Evolutionary conservation across 805 yeast species (phyloP), one percentile per base, ranked within the genome.

Genomic region (Nakazawaea anatomiae): DNA sequence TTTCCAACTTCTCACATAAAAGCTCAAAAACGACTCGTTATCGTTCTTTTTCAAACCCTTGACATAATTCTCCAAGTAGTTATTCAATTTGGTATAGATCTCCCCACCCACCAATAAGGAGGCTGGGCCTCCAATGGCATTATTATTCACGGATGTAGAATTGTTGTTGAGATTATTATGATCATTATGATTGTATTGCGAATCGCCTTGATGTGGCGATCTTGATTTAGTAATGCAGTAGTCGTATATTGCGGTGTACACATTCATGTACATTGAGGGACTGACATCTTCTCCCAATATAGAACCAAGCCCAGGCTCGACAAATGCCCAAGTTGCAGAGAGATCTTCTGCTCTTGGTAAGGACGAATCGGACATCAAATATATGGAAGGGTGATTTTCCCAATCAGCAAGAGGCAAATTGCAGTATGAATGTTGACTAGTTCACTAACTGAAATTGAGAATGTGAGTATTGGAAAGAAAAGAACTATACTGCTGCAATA

Each of bases 191-290:
- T 56, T 55, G 36, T 58, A 58, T 35, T 51, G 47, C 11, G 44
- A 51, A 25, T 61, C 49, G 3, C 55, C 42, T 39, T 68, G 64
- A 25, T 68, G 71, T 63, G 65, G 76, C 51, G 71, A 73, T 46
- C 89, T 74, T 5, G 90, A 83, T 57, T 85, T 84, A 60, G 85
- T 84, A 42, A 89, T 91, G 72, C 98, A 91, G 65, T 88, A 91
- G 69, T 91, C 90, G 72, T 90, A 92, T 55, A 92, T 85, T 4
- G 95, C 92, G 1, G 97, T 89, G 68, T 91, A 91, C 52, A 92
- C 87, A 57, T 85, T 85, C 87, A 90, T 88, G 68, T 89, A 90
- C 84, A 86, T 80, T 43, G 82, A 72, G 4, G 83, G 77, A 31
- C 85, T 83, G 54, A 80, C 77, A 41, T 83, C 88, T 52, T 77